These are phyloP conservation scores for Kwoniella shivajii DNA, from an alignment of 1,284 basidiomycete genomes.

Conservation along the genomic window DNA sequence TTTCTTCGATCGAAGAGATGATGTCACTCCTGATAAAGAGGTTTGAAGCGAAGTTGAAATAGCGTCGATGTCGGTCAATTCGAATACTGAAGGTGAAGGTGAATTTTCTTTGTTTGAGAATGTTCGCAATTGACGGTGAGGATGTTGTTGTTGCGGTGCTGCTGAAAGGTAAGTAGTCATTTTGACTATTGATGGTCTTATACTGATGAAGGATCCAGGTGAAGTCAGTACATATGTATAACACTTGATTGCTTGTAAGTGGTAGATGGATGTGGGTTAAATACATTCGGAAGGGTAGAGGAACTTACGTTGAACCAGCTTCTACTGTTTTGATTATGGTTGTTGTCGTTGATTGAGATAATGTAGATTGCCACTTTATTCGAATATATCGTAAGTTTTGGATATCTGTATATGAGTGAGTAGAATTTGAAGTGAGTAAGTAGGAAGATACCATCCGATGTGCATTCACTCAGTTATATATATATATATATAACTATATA, in stretches of 20 bases:
- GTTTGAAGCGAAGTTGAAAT: constrained; percentile 16
- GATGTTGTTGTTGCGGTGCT: constrained; percentile 3
- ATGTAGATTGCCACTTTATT: background rate
- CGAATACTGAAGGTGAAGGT: constrained; percentile 1
- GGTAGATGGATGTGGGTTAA: background rate
- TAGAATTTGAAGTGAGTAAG: too few species aligned
- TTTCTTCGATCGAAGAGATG: constrained; percentile 8
- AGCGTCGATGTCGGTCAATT: constrained; percentile 20
- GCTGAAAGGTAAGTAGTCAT: constrained; percentile 10
- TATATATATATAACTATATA: too few species aligned
- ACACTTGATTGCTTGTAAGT: background rate
- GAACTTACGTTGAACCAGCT: constrained; percentile 8
- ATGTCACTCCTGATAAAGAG: constrained; percentile 11
- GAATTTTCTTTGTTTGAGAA: constrained; percentile 35
- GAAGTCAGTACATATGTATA: background rate
- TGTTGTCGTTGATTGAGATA: background rate
- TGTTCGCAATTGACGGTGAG: constrained; percentile 4
- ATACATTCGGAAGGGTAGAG: background rate
- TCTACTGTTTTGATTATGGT: constrained; percentile 1
- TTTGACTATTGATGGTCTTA: too few species aligned
- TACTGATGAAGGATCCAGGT: too few species aligned
- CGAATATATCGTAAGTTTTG: background rate
- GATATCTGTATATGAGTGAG: too few species aligned
- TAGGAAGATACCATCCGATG: too few species aligned
- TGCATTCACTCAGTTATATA: too few species aligned